Conservation (phyloP, 352 stramenopile genomes). For the Globisporangium cylindrosporum region DNA sequence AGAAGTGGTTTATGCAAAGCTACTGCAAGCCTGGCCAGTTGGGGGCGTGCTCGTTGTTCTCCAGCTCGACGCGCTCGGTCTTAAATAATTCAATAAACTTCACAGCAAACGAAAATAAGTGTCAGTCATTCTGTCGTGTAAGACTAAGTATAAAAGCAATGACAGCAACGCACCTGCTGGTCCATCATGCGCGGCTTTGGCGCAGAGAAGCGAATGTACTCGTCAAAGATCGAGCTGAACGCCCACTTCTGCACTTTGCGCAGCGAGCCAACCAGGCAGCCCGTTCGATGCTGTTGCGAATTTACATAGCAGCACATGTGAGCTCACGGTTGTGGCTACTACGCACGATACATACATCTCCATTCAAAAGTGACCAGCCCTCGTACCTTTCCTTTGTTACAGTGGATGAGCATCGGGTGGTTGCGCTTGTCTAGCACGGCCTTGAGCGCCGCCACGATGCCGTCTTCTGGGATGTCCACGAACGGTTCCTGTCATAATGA, state of each 20-base stretch:
- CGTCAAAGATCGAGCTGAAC: conserved; percentile 81
- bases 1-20: not conserved
- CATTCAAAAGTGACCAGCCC: not conserved
- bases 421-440: conserved; percentile 83
- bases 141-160: not conserved
- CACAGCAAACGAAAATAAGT: conserved; percentile 6
- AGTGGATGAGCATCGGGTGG: conserved; percentile 86
- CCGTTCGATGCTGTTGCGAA: conserved; percentile 63
- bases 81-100: conserved; percentile 87
- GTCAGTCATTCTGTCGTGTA: not conserved
- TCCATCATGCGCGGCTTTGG: conserved; percentile 88
- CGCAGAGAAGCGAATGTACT: conserved; percentile 84
- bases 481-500: conserved; percentile 60
- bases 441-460: conserved; percentile 69
- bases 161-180: conserved; percentile 49
- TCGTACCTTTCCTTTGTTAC: conserved; percentile 82
- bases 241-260: conserved; percentile 82
- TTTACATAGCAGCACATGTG: not conserved
- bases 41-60: conserved; percentile 53
- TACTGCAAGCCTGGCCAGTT: conserved; percentile 49
- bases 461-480: conserved; percentile 81
- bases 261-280: conserved; percentile 73
- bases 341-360: not conserved
- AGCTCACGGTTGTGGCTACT: not conserved
- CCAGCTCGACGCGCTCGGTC: conserved; percentile 62